Base-by-base conservation (phyloP, 805 yeast species). In the Sugiyamaella marilandica region DNA sequence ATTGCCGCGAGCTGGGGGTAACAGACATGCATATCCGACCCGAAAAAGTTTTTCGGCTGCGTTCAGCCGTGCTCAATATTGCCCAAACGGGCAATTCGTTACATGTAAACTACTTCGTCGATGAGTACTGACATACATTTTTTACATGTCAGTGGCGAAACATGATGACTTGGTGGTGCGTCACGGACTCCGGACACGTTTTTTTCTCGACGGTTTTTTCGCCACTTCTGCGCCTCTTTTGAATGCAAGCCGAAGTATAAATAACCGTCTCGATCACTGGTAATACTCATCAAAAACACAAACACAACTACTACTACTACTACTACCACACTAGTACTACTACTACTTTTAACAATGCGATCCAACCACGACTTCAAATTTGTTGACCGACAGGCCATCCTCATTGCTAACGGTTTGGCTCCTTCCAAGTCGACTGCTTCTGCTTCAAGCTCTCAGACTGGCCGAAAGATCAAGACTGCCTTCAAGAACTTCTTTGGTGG, bases 171-270 rank as follows among this genome's bases (percentile, higher is more conserved):
- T 16, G 43, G 43, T 5, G 43, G 9, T 39, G 43, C 43, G 43
- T 14, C 43, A 34, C 43, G 43, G 43, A 39, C 24, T 39, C 43
- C 43, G 43, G 3, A 7, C 24, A 39, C 24, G 43, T 10, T 39
- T 39, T 13, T n/a, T 39, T 39, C 5, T 39, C 21, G 29, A 24
- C 29, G 29, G 29, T 24, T 44, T 35, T 19, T 35, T 9, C 8
- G n/a, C 41, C 19, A 35, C 16, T 35, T 19, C 19, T 14, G 41
- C 41, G 47, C 19, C 33, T 24, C 34, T n/a, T 13, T 4, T 9
- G 11, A 24, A 4, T 5, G 13, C 47, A 2, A 44, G 24, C 11
- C 96, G 53, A 95, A 87, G 59, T 95, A 87, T 74, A 44, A 44
- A 44, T 24, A 29, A 35, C 26, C 24, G 14, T n/a, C 18, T 24